Percentiles rank a stretch among this genome's conserved stretches.
These are phyloP conservation scores for Prunus kanzakura DNA, from an alignment of 306 rosid species.

Conservation along the genomic window DNA sequence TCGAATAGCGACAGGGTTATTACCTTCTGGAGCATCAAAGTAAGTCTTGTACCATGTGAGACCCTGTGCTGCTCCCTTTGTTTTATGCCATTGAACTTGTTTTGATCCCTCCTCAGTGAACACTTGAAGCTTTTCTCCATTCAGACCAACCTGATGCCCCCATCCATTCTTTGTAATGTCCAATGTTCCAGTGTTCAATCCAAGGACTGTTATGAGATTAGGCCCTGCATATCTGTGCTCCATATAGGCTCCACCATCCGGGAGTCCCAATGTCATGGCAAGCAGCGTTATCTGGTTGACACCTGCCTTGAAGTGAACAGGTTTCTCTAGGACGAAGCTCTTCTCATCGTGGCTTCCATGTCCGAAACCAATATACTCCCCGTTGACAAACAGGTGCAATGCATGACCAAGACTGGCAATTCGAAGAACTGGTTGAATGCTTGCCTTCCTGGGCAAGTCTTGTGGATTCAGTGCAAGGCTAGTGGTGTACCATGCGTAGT, in stretches of 20 bases:
- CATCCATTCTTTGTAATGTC: constrained; percentile 6
- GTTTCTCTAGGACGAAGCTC: constrained; percentile 1
- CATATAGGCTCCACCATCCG: constrained; percentile 15
- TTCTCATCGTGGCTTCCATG: constrained; percentile 17
- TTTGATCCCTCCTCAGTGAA: constrained; percentile 6
- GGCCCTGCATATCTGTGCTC: constrained; percentile 19
- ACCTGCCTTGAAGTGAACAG: not conserved
- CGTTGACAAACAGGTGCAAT: constrained; percentile 11
- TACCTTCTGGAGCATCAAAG: constrained; percentile 18
- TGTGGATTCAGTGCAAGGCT: not conserved
- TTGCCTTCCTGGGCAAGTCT: constrained; percentile 5
- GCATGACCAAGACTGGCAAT: constrained; percentile 13
- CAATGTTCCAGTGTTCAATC: constrained; percentile 11
- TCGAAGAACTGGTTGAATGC: not conserved
- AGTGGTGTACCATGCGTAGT: constrained; percentile 25
- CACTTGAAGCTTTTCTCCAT: constrained; percentile 4
- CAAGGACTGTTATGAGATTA: not conserved
- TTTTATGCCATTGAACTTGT: constrained; percentile 3
- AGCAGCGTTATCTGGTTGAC: constrained; percentile 3
- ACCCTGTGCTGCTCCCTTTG: not conserved
- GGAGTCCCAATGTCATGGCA: constrained; percentile 11
- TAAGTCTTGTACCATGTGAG: constrained; percentile 15
- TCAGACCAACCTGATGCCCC: constrained; percentile 18
- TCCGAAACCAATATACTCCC: constrained; percentile 13
- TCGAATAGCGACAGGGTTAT: constrained; percentile 9